Base-by-base conservation (phyloP, 73 alveolate genomes). In the Paramecium biaurelia region DNA sequence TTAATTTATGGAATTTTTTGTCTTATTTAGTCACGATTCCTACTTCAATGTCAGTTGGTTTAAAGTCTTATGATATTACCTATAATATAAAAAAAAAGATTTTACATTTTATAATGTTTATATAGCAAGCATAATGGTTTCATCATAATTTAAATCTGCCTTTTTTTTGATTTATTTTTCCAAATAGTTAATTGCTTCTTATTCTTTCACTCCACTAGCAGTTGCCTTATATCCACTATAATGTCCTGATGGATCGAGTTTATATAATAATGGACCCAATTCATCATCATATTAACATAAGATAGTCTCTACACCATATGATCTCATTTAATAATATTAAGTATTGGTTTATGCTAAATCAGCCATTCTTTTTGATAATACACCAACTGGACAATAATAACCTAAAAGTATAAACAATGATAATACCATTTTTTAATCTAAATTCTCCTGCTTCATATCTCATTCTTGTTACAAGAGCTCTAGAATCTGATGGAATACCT, bases 211-310 rank as follows among this genome's bases (percentile, higher is more conserved):
- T 10, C 99, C 99, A 30, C 99, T 95, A 21, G 99, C 97, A 57
- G 95, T 93, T 24, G 94, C 94, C 85, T 93, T 96, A 92, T 96
- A 98, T 2, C 99, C 99, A 79, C 95, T 92, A 88, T 88, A 95
- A 76, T 93, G 92, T 11, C 99, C 99, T 57, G 99, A 97, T 41
- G 99, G 99, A 70, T 98, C 99, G 14, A 97, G 94, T 92, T 97
- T 98, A 85, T 85, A 98, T 5, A 97, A 93, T 88, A 95, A 97
- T 67, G 99, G 99, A 5, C 99, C 99, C 56, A 58, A 95, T 92
- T 98, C 99, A 58, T 98, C 99, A 93, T 98, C 99, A 45, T 94
- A 92, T 24, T 97, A 97, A 72, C 95, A 96, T 18, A 98, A 86
- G 8, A 96, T 96, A 68, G 98, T 95, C 72, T 89, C 94, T 34